These are phyloP conservation scores for Lophiotrema nucula DNA, from an alignment of 495 filamentous ascomycete genomes.

Conservation along the genomic window DNA sequence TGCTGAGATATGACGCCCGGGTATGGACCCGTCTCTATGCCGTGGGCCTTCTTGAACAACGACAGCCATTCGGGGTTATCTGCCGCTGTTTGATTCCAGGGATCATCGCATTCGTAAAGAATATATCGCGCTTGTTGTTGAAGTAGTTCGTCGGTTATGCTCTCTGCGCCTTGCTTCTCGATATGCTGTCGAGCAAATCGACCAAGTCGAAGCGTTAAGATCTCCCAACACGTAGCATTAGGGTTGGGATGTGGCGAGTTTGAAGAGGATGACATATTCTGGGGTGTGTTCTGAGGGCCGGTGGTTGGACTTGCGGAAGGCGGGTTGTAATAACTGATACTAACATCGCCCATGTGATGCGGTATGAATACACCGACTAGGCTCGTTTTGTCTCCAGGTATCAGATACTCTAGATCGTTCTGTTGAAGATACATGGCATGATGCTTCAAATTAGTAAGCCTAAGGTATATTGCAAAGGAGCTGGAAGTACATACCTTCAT, in stretches of 20 bases:
- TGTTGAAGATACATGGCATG: not conserved
- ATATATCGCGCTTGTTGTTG: constrained; percentile 41
- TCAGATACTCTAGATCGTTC: constrained; percentile 22
- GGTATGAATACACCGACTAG: constrained; percentile 3
- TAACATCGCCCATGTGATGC: constrained; percentile 4
- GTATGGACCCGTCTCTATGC: constrained; percentile 11
- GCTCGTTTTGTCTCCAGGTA: constrained; percentile 10
- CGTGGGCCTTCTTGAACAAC: constrained; percentile 45
- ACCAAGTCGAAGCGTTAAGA: constrained; percentile 42
- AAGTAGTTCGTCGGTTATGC: constrained; percentile 41
- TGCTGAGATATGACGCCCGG: not conserved
- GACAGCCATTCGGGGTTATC: constrained; percentile 46
- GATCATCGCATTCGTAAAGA: constrained; percentile 42
- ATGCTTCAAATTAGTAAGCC: constrained; percentile 5
- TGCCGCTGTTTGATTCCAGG: constrained; percentile 46
- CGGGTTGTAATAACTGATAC: not conserved
- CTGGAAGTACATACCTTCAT: constrained; percentile 11
- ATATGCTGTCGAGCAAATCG: constrained; percentile 39
- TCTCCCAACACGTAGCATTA: constrained; percentile 44
- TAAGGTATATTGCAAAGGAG: not conserved
- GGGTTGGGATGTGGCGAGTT: not conserved
- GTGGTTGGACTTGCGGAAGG: constrained; percentile 1
- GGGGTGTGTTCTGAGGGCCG: not conserved
- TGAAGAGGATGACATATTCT: not conserved
- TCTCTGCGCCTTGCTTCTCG: constrained; percentile 20